Evolutionary conservation across 2,329 filamentous ascomycete genomes (phyloP), one percentile per base, ranked within the genome.

Genomic region (Aspergillus sp.): DNA sequence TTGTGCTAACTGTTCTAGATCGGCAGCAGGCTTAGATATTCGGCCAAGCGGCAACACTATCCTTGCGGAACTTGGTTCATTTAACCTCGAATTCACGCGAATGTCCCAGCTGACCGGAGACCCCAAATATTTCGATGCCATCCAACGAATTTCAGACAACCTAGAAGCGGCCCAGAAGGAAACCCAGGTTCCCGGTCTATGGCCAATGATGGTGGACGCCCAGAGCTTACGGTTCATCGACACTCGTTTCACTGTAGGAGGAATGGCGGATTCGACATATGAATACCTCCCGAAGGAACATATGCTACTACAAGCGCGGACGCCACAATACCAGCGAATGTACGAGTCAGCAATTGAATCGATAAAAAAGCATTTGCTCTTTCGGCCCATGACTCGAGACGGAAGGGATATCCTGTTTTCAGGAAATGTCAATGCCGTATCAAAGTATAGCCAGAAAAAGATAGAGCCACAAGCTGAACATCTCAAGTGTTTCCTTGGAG

Each of bases 31-130:
- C 17, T 54, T 70, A 43, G 62, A 62, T 48, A 76, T 77, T 11
- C 57, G 22, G 84, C 85, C 28, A 80, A 88, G 69, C 83, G 86
- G 11, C 85, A 87, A 73, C 81, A 86, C 59, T 85, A 90, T 89
- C 68, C 77, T 90, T 68, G 86, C 84, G 63, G 91, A 95, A 76
- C 74, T 95, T 25, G 93, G 90, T 0, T 91, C 91, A 9, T 80
- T 97, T 65, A 89, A 89, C n/a, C 84, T 97, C 81, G 93, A 97
- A 75, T 97, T 97, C 76, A 97, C 92, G 0, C 86, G 93, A 11
- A 83, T 97, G 38, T 90, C 93, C 4, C 93, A 97, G 76, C 81
- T 97, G 62, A 97, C 93, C 0, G 85, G 87, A 38, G 84, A 95
- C 63, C 79, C 89, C 60, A 93, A 89, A 73, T 97, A 95, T 78